Evolutionary conservation across 2,329 filamentous ascomycete species (phyloP), one percentile per base, ranked within the genome.

Genomic region (Ophiostoma quercus): DNA sequence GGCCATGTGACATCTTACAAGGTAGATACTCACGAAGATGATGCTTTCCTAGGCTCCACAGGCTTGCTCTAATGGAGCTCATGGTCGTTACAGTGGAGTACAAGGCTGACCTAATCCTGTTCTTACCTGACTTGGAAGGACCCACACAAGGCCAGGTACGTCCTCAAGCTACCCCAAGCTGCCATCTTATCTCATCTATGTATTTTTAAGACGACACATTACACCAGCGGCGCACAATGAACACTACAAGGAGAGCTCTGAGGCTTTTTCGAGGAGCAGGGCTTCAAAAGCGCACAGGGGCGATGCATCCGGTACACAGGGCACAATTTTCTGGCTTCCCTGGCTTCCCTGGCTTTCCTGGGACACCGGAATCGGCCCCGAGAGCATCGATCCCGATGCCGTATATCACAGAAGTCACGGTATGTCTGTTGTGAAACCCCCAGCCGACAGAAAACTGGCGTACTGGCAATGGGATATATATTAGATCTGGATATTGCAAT

Each of bases 321-420:
- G 54, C 51, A 57, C 39, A 9, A 32, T 81, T 82, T 72, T 72
- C 75, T 12, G 73, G 74, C 43, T 47, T 47, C 19, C 43, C 75
- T 14, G 73, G 74, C 19, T 69, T 63, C 9, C 43, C 75, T 14
- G 73, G 74, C 19, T 69, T 63, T 14, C 25, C 25, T 29, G 25
- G 25, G 25, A 11, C 65, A 12, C 22, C 39, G n/a, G n/a, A 3
- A 12, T 3, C 3, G 3, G 6, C 75, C 9, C 76, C 77, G 12
- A 69, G 74, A 16, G 75, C 75, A 67, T 79, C 81, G 72, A 83
- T 88, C 70, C 85, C 86, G 19, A 82, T 88, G 79, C 86, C 86
- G 0, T 87, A 86, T 75, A 87, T 88, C 76, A 84, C 83, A 69
- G 83, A 84, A 76, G 82, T 84, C 70, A 84, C 83, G 72, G 83